Base-by-base conservation (phyloP, 108 stramenopile genomes). In the Schizochytrium sp. region DNA sequence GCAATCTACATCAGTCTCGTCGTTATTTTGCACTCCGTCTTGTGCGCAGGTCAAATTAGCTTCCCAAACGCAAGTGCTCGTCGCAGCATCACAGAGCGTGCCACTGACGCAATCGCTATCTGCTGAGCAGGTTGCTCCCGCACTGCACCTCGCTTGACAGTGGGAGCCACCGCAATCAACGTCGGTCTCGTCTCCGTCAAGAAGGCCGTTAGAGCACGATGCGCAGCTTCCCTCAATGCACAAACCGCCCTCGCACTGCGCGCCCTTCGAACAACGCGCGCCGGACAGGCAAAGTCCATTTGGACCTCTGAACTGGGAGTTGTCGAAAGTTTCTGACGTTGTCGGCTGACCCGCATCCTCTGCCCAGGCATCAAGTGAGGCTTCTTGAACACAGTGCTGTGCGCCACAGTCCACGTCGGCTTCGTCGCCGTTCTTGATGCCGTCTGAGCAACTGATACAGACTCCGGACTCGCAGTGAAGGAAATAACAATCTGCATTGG, bases 101-200 rank as follows among this genome's bases (percentile, higher is more conserved):
- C 51, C 51, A 12, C 18, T 16, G 19, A 8, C 43, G 28, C 76
- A 83, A 34, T 83, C 76, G 28, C 48, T 23, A 45, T 83, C 76
- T 6, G 51, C 6, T 1, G 25, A 12, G 76, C 76, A 83, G 3
- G 3, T 12, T 6, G 18, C n/a, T 6, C 76, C 76, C 51, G 45
- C 25, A 14, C 16, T 18, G 76, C 76, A 83, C 51, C 23, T 21
- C 0, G 19, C 28, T 23, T 43, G 6, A 4, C 76, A 83, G 19
- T 53, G 2, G 6, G n/a, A 47, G 51, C 76, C 76, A 12, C 76
- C 76, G 4, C 76, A 83, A 34, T 83, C 76, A 12, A 53, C 28
- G 48, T 47, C 76, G n/a, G 76, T 83, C 51, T 83, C 76, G 48
- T 83, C 76, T 53, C 76, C 76, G 76, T 83, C 76, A 34, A 47